Evolutionary conservation across 352 stramenopile genomes (phyloP).

Genomic region (Globisporangium acanthophoron): DNA sequence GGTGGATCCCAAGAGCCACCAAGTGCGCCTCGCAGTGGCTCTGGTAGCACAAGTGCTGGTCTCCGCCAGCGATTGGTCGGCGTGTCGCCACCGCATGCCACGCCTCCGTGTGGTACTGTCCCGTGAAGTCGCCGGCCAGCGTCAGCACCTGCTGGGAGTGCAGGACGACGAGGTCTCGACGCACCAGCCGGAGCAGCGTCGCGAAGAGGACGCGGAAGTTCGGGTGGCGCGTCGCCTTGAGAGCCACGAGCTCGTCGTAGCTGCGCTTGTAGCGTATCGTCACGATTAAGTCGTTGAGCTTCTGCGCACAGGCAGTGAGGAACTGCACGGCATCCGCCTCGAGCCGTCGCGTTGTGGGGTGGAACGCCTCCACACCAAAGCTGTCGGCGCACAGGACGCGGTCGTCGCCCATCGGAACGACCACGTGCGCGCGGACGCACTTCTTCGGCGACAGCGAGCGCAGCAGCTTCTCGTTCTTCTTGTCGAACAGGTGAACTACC

Average conservation of each 20-base stretch:
- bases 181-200: constrained; percentile 35
- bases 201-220: constrained; percentile 36
- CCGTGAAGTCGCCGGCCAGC: constrained; percentile 62
- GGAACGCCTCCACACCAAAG: constrained; percentile 41
- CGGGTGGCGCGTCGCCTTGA: constrained; percentile 25
- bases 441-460: constrained; percentile 22
- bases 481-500: constrained; percentile 26
- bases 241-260: constrained; percentile 38
- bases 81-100: constrained; percentile 42
- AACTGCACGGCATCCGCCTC: constrained; percentile 56
- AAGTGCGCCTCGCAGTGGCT: constrained; percentile 30
- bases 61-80: constrained; percentile 18
- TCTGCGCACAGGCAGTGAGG: constrained; percentile 24
- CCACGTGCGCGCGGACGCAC: constrained; percentile 30
- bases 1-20: constrained; percentile 44
- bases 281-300: constrained; percentile 31
- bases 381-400: constrained; percentile 57
- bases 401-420: constrained; percentile 42
- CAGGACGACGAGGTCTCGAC: constrained; percentile 37
- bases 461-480: constrained; percentile 18
- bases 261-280: constrained; percentile 29
- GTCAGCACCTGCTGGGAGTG: constrained; percentile 68
- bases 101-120: constrained; percentile 34
- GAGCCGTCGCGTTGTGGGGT: constrained; percentile 23
- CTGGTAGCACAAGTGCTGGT: constrained; percentile 49